Conservation (phyloP, 2,329 filamentous ascomycete genomes). For the Diaporthe sp. region DNA sequence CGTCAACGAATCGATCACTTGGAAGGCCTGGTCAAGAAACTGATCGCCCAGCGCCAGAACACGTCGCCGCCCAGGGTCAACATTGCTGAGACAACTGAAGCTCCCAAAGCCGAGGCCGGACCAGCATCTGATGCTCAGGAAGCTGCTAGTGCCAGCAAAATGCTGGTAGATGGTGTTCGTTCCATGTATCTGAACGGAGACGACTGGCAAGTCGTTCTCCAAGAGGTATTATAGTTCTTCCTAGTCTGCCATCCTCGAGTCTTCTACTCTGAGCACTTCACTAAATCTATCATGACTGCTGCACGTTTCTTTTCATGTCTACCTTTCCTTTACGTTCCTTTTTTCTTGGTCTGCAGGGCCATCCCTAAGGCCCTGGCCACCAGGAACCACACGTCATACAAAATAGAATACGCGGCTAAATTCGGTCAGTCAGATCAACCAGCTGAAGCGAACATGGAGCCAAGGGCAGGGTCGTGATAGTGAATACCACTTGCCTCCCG, state of each 20-base stretch:
- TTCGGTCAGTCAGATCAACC: constrained; percentile 44
- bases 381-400: background rate
- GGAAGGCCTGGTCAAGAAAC: constrained; percentile 44
- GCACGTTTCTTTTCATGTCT: background rate
- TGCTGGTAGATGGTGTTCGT: constrained; percentile 45
- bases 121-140: constrained; percentile 12
- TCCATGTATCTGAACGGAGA: constrained; percentile 45
- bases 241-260: background rate
- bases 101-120: background rate
- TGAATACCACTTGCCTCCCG: constrained; percentile 48
- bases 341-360: background rate
- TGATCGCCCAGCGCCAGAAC: constrained; percentile 41
- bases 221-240: constrained; percentile 43
- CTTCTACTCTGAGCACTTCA: background rate
- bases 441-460: constrained; percentile 44
- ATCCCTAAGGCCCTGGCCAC: background rate
- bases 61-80: background rate
- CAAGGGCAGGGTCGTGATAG: constrained; percentile 39
- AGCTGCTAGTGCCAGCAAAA: constrained; percentile 35
- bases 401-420: background rate
- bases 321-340: background rate
- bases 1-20: constrained; percentile 45
- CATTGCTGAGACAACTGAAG: background rate
- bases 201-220: constrained; percentile 47
- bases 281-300: background rate